Percentiles rank a stretch among this genome's conserved stretches.
Evolutionary conservation across 2,329 filamentous ascomycete genomes (phyloP).

Genomic region (Chaetomiaceae sp.): DNA sequence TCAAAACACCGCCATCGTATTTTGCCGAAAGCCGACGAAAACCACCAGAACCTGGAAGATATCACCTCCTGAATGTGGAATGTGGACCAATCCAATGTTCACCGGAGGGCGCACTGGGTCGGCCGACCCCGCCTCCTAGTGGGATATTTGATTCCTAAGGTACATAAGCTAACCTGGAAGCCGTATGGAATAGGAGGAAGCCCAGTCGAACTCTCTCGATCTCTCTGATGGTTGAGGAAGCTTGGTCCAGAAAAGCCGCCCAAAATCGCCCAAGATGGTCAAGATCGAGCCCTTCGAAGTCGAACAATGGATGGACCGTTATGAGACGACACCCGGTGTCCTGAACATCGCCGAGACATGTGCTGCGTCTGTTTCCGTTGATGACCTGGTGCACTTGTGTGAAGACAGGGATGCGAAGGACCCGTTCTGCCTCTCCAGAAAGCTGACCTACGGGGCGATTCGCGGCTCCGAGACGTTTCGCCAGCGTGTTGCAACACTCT

Average conservation of each 20-base stretch:
- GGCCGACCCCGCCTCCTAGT: neutral
- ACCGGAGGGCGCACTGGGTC: neutral
- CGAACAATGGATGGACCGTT: constrained; percentile 66
- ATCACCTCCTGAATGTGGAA: too few relatives aligned
- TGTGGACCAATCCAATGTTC: neutral
- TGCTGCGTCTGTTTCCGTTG: constrained; percentile 67
- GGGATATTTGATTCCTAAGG: too few relatives aligned
- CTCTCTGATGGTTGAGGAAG: too few relatives aligned
- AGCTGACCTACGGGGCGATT: constrained; percentile 70
- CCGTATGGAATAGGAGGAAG: too few relatives aligned
- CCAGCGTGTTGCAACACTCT: constrained; percentile 59
- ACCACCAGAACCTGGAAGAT: too few relatives aligned
- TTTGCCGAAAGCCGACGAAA: too few relatives aligned
- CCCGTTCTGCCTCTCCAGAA: constrained; percentile 49
- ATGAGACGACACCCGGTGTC: constrained; percentile 51
- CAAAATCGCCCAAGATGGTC: constrained; percentile 30
- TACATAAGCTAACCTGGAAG: too few relatives aligned
- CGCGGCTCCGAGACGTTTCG: constrained; percentile 62
- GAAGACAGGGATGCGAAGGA: constrained; percentile 45
- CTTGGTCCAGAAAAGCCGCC: neutral
- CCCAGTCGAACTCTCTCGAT: too few relatives aligned
- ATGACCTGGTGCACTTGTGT: constrained; percentile 58
- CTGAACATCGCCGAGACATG: constrained; percentile 78
- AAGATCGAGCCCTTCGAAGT: constrained; percentile 62
- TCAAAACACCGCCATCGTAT: too few relatives aligned